Conservation (phyloP, 441 rosid genomes). For the Daphne laureola region DNA sequence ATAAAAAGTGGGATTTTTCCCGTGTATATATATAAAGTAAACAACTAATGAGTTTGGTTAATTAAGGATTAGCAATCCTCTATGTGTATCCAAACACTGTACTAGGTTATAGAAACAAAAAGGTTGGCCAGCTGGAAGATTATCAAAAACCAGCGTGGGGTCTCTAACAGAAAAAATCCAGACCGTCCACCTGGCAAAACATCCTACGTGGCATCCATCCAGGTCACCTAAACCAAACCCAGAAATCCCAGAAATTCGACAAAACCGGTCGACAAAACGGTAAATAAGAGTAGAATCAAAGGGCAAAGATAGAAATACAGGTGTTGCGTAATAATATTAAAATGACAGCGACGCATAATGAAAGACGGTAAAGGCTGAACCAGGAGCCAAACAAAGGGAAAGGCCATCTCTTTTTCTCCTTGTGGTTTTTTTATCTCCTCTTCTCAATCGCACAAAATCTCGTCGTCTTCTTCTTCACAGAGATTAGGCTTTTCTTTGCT, state of each 20-base stretch:
- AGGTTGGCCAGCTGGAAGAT: no score
- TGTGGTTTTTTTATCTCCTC: conserved; percentile 21
- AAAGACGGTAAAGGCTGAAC: conserved; percentile 2
- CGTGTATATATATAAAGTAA: no score
- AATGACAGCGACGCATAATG: conserved; percentile 27
- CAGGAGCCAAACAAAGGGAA: conserved; percentile 21
- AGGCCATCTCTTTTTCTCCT: conserved; percentile 18
- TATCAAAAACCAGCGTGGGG: not conserved
- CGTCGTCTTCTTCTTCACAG: conserved; percentile 21
- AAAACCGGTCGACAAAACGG: conserved; percentile 7
- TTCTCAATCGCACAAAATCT: conserved; percentile 14
- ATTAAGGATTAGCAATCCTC: no score
- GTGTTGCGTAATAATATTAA: conserved; percentile 16
- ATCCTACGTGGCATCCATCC: conserved; percentile 5
- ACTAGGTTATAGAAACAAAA: no score
- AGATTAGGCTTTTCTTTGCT: conserved; percentile 22
- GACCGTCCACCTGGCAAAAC: not conserved
- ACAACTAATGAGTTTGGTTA: no score
- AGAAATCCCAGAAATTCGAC: not conserved
- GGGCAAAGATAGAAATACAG: conserved; percentile 15
- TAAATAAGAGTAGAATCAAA: not conserved
- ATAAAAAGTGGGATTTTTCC: no score
- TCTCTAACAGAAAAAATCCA: not conserved
- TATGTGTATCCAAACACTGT: no score
- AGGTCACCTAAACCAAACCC: conserved; percentile 6